These are phyloP conservation scores for Lichtheimia ornata DNA, from an alignment of 371 early-diverging fungal genomes.

Conservation along the genomic window DNA sequence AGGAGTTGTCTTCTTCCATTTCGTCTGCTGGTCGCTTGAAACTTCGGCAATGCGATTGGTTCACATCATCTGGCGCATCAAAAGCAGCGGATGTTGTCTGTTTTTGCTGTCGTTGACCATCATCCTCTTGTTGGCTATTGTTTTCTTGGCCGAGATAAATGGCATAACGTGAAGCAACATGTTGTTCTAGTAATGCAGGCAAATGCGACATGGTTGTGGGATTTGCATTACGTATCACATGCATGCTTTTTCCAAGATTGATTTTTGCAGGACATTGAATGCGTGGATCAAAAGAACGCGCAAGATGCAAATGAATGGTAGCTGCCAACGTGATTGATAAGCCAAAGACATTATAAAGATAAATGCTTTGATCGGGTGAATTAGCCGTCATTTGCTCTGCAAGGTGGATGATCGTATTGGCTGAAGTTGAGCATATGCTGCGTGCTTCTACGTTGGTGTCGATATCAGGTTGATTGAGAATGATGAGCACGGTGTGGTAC, in stretches of 20 bases:
- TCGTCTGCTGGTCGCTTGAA: neutral
- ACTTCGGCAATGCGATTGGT: neutral
- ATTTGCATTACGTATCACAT: neutral
- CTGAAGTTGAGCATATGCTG: constrained; percentile 2
- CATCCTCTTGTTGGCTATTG: neutral
- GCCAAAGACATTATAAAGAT: constrained; percentile 29
- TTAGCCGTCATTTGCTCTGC: constrained; percentile 1
- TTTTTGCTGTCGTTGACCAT: neutral
- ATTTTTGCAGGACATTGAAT: neutral
- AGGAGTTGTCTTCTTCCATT: neutral
- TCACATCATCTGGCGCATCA: neutral
- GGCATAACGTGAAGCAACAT: neutral
- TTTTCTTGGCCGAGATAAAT: neutral
- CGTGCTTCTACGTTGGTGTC: neutral
- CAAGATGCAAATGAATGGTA: constrained; percentile 5
- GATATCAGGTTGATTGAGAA: constrained; percentile 7
- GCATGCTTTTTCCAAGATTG: neutral
- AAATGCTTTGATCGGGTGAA: constrained; percentile 12
- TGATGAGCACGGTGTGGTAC: constrained; percentile 47
- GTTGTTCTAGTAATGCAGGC: neutral
- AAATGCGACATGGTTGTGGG: neutral
- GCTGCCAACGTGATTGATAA: constrained; percentile 15
- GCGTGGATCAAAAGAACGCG: neutral
- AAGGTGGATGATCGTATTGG: neutral
- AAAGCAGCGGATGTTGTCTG: neutral